These are phyloP conservation scores for Xylaria venustula DNA, from an alignment of 495 filamentous ascomycete species.

Conservation along the genomic window DNA sequence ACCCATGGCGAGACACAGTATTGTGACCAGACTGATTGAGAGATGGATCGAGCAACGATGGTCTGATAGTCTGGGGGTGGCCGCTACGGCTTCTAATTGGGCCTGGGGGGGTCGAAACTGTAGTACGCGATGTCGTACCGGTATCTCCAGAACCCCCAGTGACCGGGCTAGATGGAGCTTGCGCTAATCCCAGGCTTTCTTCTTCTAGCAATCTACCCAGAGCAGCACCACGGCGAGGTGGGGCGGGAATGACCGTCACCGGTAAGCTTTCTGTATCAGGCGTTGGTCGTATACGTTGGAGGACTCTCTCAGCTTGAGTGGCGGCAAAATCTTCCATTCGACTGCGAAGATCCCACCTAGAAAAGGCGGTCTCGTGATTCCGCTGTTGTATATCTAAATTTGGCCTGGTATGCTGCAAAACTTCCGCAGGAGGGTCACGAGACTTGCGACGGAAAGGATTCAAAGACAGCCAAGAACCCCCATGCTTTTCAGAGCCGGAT, in stretches of 20 bases:
- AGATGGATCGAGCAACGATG: constrained; percentile 3
- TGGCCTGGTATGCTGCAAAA: constrained; percentile 28
- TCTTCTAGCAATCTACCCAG: constrained; percentile 45
- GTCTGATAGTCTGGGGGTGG: constrained; percentile 10
- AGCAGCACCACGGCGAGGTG: constrained; percentile 44
- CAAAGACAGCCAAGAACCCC: constrained; percentile 15
- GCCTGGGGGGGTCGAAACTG: constrained; percentile 1
- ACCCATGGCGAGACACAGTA: constrained; percentile 5
- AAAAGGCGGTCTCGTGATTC: constrained; percentile 26
- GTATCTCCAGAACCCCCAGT: not conserved
- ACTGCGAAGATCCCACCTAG: constrained; percentile 42
- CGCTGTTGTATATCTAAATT: constrained; percentile 18
- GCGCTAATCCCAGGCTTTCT: constrained; percentile 22
- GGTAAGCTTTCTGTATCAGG: constrained; percentile 49
- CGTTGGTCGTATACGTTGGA: constrained; percentile 43
- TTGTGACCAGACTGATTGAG: constrained; percentile 15
- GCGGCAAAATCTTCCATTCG: constrained; percentile 50
- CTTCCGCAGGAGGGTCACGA: constrained; percentile 27
- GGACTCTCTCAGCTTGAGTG: constrained; percentile 43
- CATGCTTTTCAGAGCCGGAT: not conserved
- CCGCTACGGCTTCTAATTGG: constrained; percentile 11
- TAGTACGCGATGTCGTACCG: not conserved
- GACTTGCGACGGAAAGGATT: constrained; percentile 23
- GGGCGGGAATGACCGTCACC: constrained; percentile 49
- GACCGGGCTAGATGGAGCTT: not conserved